Base-by-base conservation (phyloP, 2,329 filamentous ascomycete genomes). In the Pezicula radicicola region DNA sequence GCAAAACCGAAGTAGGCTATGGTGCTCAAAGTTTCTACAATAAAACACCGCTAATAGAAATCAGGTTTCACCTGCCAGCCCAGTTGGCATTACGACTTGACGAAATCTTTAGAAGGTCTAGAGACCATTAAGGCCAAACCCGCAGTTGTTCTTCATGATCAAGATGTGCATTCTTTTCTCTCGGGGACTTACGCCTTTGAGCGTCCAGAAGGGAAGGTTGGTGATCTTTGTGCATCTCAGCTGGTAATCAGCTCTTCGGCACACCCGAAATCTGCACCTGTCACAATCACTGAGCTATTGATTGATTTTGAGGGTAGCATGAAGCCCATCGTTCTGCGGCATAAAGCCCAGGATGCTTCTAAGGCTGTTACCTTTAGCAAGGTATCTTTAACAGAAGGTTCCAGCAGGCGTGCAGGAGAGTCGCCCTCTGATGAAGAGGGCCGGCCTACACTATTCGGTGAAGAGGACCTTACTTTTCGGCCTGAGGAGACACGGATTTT, bases 401-500 rank as follows among this genome's bases (percentile, higher is more conserved):
- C 41, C 21, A 49, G 35, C n/a, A 12, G 21, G 15, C 18, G 21
- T 28, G 5, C 65, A 68, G 21, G 52, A 57, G 36, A 48, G 51
- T 8, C 44, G 9, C 9, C 33, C 16, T 57, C 61, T 28, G 60
- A 49, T 64, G 44, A 44, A 45, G 68, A 53, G 60, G 68, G 55
- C 68, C 69, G 16, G 65, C 66, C 48, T 61, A 66, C 7, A 58
- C 49, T 75, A 44, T 71, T 85, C 49, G 87, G 87, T 1, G 63
- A 71, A 10, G 78, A 80, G 8, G 76, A 92, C 66, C 70, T 97
- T 50, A 83, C 77, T 0, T 70, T 97, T 41, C 68, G 71, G 10
- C 81, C 91, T 13, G 84, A 84, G 0, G 80, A 88, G 55, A 87
- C 78, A 8, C 83, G 81, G 49, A 81, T 92, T 1, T 87, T 89